Percentiles rank a stretch among this genome's conserved stretches.
These are phyloP conservation scores for Pulveroboletus sp. DNA, from an alignment of 768 basidiomycete genomes.

Conservation along the genomic window DNA sequence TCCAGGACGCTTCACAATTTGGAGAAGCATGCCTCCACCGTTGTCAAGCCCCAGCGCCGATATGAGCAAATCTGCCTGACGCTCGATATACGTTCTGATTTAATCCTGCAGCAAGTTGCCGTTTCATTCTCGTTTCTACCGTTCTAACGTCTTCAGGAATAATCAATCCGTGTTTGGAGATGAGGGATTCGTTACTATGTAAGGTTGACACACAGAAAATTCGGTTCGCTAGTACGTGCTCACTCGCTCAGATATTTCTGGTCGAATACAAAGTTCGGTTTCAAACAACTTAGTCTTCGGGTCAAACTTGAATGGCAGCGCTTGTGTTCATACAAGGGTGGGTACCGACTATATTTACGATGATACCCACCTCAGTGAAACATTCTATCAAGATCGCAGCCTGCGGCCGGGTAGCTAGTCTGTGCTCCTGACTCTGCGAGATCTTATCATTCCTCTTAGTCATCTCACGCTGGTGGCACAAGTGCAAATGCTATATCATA, in stretches of 20 bases:
- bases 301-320: slow-evolving; percentile 55
- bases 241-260: slow-evolving; percentile 40
- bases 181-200: too few species aligned
- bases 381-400: slow-evolving; percentile 11
- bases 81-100: slow-evolving; percentile 39
- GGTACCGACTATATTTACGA: slow-evolving; percentile 51
- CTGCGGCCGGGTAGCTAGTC: slow-evolving; percentile 16
- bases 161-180: slow-evolving; percentile 41
- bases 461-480: slow-evolving; percentile 18
- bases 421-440: neutral
- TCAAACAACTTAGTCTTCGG: too few species aligned
- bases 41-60: slow-evolving; percentile 37
- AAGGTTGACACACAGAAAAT: too few species aligned
- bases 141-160: too few species aligned
- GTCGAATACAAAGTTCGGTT: too few species aligned
- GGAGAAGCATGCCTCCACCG: slow-evolving; percentile 55
- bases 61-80: slow-evolving; percentile 52
- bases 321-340: slow-evolving; percentile 60
- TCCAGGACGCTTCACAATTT: slow-evolving; percentile 45
- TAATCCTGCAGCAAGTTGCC: neutral
- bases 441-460: neutral
- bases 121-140: too few species aligned
- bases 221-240: too few species aligned
- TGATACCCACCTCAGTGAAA: neutral
- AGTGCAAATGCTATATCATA: slow-evolving; percentile 14